phyloP scores from a whole-genome alignment of 1,284 basidiomycete genomes.

The Ustilago esculenta region DNA sequence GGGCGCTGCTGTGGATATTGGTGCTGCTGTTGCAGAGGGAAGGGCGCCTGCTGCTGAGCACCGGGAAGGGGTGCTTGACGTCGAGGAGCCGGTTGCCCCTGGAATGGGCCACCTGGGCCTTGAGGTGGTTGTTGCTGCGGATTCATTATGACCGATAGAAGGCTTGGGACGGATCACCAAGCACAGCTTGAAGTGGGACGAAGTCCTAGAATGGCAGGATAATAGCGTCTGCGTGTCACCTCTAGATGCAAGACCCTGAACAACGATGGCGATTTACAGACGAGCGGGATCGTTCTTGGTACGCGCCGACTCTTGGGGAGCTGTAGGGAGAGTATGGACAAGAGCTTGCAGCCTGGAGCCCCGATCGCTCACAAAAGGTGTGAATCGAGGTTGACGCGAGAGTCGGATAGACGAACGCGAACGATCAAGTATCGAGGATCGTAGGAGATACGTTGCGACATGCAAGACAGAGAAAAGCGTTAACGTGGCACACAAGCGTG shows the following conservation, averaged over 20 bases:
- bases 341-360: too few relatives aligned
- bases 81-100: constrained; percentile 24
- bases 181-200: background rate
- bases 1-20: constrained; percentile 23
- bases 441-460: background rate
- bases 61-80: constrained; percentile 17
- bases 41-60: constrained; percentile 10
- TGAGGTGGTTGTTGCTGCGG: constrained; percentile 22
- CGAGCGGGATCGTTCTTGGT: too few relatives aligned
- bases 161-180: background rate
- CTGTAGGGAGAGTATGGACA: too few relatives aligned
- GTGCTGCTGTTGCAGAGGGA: constrained; percentile 34
- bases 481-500: constrained; percentile 3
- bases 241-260: too few relatives aligned
- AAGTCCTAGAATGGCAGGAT: too few relatives aligned
- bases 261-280: too few relatives aligned
- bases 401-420: background rate
- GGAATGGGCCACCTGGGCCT: constrained; percentile 11
- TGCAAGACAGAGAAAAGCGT: constrained; percentile 1
- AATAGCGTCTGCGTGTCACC: too few relatives aligned
- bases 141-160: constrained; percentile 10
- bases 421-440: background rate
- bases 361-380: too few relatives aligned
- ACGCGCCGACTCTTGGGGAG: too few relatives aligned
- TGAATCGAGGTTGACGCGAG: background rate